These are phyloP conservation scores for Saturnispora gosingensis DNA, from an alignment of 805 yeast species.

Conservation along the genomic window DNA sequence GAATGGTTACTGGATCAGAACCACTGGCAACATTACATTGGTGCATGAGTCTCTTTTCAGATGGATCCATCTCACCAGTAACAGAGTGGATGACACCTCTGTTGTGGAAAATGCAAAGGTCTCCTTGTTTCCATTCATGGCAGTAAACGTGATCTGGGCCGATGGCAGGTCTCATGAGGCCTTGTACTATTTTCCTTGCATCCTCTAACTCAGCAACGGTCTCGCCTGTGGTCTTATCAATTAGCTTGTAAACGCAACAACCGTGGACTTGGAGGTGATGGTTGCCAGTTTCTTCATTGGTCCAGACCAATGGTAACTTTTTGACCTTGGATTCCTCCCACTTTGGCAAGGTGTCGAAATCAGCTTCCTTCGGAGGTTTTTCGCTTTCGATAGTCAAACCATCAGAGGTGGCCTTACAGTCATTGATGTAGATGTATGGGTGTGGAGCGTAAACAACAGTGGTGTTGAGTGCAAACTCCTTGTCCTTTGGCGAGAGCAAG, in stretches of 20 bases:
- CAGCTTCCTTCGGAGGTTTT: constrained; percentile 48
- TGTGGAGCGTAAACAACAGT: constrained; percentile 86
- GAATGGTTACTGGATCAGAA: constrained; percentile 41
- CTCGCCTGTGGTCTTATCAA: constrained; percentile 46
- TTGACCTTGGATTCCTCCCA: constrained; percentile 80
- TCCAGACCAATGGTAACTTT: constrained; percentile 82
- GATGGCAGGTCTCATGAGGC: constrained; percentile 80
- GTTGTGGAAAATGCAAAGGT: constrained; percentile 77
- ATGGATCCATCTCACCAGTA: constrained; percentile 75
- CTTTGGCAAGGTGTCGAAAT: constrained; percentile 60
- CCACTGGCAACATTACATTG: constrained; percentile 90
- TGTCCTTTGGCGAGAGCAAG: constrained; percentile 55
- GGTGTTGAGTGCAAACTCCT: constrained; percentile 66
- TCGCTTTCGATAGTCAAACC: constrained; percentile 83
- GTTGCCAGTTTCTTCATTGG: constrained; percentile 75
- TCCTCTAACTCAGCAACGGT: constrained; percentile 53
- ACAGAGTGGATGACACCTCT: constrained; percentile 90
- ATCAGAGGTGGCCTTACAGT: constrained; percentile 74
- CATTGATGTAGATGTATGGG: constrained; percentile 77
- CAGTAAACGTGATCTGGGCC: constrained; percentile 65
- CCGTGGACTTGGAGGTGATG: constrained; percentile 86
- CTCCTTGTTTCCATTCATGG: constrained; percentile 79
- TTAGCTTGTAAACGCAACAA: constrained; percentile 66
- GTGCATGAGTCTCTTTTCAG: constrained; percentile 81
- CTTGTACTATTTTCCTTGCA: constrained; percentile 66